Evolutionary conservation across 2,329 filamentous ascomycete genomes (phyloP), one percentile per base, ranked within the genome.

Genomic region (Clathrospora elynae): DNA sequence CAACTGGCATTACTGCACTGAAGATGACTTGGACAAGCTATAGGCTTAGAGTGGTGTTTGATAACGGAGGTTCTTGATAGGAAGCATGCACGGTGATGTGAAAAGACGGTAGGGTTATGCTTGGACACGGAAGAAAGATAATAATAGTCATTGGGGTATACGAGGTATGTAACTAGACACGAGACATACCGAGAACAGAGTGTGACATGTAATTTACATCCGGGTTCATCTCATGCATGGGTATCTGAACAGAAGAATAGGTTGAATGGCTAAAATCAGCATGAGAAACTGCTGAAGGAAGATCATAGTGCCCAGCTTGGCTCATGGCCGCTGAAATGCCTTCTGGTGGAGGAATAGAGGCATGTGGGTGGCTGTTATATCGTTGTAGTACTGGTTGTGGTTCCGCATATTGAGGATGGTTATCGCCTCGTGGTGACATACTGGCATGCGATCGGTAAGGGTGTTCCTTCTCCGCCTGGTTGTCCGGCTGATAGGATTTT

Each of bases 171-270:
- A 62, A 66, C 64, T 67, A 70, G 56, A 70, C 60, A 61, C 62
- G 67, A 59, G 66, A 70, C 67, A 69, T 70, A 70, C 67, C 65
- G 51, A 68, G 66, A 55, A 64, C 61, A 59, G 63, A 64, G 47
- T 66, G 64, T 42, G 62, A 59, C 58, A 68, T 59, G 61, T 67
- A 67, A 45, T 67, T 66, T 62, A 67, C 65, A 65, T 67, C 61
- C 45, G 59, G 48, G 48, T 49, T 57, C 32, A 61, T 49, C 59
- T 67, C 57, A 67, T 66, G 57, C 47, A 56, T 51, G 56, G 66
- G 64, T 62, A 69, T 66, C 57, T 68, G 66, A 45, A 58, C 54
- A 56, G 59, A 26, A 42, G 56, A 49, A 49, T 61, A 68, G 56
- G 43, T 59, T 40, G 65, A 55, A 55, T 61, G 56, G 24, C 49